Base-by-base conservation (phyloP, 495 filamentous ascomycete genomes). In the Aspergillus cristatus region DNA sequence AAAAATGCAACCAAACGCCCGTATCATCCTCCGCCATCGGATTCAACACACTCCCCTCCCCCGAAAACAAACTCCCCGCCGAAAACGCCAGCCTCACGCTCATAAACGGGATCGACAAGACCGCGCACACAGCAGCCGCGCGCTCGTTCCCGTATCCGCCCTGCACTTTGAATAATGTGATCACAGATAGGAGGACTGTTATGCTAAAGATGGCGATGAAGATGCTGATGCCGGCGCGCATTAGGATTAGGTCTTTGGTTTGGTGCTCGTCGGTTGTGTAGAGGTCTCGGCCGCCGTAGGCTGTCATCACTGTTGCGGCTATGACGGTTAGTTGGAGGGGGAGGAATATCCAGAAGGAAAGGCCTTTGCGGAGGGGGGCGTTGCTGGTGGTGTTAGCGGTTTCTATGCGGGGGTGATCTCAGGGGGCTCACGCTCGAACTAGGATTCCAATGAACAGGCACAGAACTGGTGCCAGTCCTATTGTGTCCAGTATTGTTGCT, bases 281-380 rank as follows among this genome's bases (percentile, higher is more conserved):
- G 18, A 37, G 35, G 22, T 37, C 35, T 24, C 35, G 20, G n/a
- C 35, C 35, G 13, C 35, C 35, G 15, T 37, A 37, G 17, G 35
- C 35, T 3, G 35, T 37, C 35, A 37, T 37, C 12, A 26, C 35
- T 16, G 35, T 37, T 12, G 35, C 35, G n/a, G 35, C 35, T 6
- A 37, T 37, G 22, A 22, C 28, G 12, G 16, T 24, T 0, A 37
- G n/a, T 11, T 37, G 35, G 13, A 37, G 35, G 8, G 35, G 35
- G 20, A 37, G n/a, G 35, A 37, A 37, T 18, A 26, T 22, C 18
- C 18, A 37, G 11, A 37, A 5, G 26, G 35, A 22, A 22, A 37
- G 35, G 15, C 35, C 35, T 24, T 26, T 24, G 35, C 28, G 28
- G 22, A 37, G 7, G 22, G 35, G 35, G 14, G 35, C 35, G 35